phyloP scores from a whole-genome alignment of 805 yeast genomes.

The Millerozyma acaciae region DNA sequence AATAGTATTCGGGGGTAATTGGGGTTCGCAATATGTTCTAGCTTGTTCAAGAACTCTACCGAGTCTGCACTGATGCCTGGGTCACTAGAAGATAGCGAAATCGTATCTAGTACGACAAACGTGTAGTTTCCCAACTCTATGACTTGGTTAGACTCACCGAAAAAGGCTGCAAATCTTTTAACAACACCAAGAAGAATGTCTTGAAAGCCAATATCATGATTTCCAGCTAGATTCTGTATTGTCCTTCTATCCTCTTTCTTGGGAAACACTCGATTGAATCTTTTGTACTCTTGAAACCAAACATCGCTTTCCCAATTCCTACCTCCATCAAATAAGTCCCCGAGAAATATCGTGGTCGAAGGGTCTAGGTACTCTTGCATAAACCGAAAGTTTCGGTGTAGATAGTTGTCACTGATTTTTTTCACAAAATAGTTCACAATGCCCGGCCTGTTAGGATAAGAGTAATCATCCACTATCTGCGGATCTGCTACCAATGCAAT shows the following conservation, averaged over 20 bases:
- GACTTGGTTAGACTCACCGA: slow-evolving; percentile 65
- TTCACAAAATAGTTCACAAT: slow-evolving; percentile 52
- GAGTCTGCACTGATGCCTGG: slow-evolving; percentile 48
- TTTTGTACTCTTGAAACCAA: slow-evolving; percentile 66
- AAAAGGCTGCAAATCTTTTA: slow-evolving; percentile 62
- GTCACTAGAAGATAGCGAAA: slow-evolving; percentile 64
- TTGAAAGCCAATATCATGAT: slow-evolving; percentile 96
- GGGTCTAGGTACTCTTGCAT: slow-evolving; percentile 63
- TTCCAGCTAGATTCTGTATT: slow-evolving; percentile 64
- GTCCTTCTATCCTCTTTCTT: slow-evolving; percentile 41
- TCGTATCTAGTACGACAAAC: slow-evolving; percentile 71
- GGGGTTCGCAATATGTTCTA: slow-evolving; percentile 21
- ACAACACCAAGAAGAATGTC: slow-evolving; percentile 55
- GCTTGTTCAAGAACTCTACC: slow-evolving; percentile 43
- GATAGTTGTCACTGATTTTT: slow-evolving; percentile 69
- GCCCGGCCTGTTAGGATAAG: slow-evolving; percentile 71
- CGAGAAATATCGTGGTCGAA: slow-evolving; percentile 72
- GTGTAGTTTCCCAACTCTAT: slow-evolving; percentile 69
- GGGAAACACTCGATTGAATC: slow-evolving; percentile 70
- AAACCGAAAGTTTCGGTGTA: slow-evolving; percentile 67
- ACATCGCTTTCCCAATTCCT: slow-evolving; percentile 67
- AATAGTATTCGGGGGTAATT: slow-evolving; percentile 62
- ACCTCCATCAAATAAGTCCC: slow-evolving; percentile 95
- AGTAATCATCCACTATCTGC: slow-evolving; percentile 82
- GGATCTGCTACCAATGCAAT: slow-evolving; percentile 83